Percentiles rank a stretch among this genome's conserved stretches.
phyloP scores from a whole-genome alignment of 768 basidiomycete species.

The Lactifluus piperatus region DNA sequence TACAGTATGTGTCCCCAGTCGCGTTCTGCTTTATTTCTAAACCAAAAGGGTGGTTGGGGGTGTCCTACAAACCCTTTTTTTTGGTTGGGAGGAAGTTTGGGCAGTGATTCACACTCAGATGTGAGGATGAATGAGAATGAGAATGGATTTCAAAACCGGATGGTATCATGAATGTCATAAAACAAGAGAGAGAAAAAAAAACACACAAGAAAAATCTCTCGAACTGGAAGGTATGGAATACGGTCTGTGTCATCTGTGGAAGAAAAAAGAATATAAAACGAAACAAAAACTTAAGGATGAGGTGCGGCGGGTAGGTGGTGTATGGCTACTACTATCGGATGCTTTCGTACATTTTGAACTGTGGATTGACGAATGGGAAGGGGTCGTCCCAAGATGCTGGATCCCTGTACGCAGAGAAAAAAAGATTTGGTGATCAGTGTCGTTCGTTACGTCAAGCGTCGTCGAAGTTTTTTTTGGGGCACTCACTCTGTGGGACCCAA shows the following conservation, averaged over 20 bases:
- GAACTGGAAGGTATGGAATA: too few species aligned
- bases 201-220: too few species aligned
- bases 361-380: conserved; percentile 18
- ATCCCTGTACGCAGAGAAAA: conserved; percentile 27
- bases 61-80: too few species aligned
- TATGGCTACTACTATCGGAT: conserved; percentile 16
- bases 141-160: background rate
- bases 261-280: background rate
- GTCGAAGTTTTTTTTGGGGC: background rate
- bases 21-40: background rate
- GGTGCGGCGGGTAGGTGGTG: background rate
- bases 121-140: background rate
- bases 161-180: background rate
- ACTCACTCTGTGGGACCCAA: conserved; percentile 77
- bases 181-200: background rate
- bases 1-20: too few species aligned
- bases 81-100: too few species aligned
- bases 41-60: too few species aligned
- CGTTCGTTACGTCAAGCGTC: too few species aligned
- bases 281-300: background rate
- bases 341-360: conserved; percentile 21
- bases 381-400: conserved; percentile 21
- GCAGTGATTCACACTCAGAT: background rate
- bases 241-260: too few species aligned
- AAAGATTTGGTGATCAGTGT: background rate